Base-by-base conservation (phyloP, 768 basidiomycete genomes). In the Leccinellum albellum region DNA sequence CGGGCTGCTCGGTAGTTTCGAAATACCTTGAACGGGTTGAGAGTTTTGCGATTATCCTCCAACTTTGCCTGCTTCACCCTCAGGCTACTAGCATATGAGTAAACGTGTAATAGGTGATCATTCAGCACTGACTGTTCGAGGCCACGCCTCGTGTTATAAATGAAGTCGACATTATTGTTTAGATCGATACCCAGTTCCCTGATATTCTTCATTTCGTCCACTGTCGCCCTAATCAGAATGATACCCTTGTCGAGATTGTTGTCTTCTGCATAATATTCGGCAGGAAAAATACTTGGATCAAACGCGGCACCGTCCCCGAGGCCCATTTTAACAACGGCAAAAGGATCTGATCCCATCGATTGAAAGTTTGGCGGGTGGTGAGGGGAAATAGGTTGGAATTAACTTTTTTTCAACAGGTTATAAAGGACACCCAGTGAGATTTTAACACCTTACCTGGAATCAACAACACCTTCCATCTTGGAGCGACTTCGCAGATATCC, bases 121-220 rank as follows among this genome's bases (percentile, higher is more conserved):
- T 26, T 17, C 1, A 29, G 7, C 1, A 59, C 62, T 24, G 8
- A 60, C 61, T 0, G 37, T 17, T 60, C 53, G 4, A 52, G 1
- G 0, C 15, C 8, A 12, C 44, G 0, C 33, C 53, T 60, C 3
- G 58, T 57, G 2, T 46, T 28, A 3, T 8, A 49, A 31, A 57
- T 7, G 15, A 59, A 64, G 3, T 31, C 28, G 0, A 2, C 12
- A 24, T 55, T 40, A 2, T 28, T 6, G 31, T 33, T 45, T 4
- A 57, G 47, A 46, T 63, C 61, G 44, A 47, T n/a, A 5, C 55
- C 53, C 13, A 57, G 3, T 2, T 44, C 1, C 1, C 0, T 15
- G 4, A 63, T 59, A n/a, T 13, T n/a, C 0, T 3, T 8, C 37
- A 62, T 59, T 17, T 63, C 61, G 0, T 56, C 33, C 13, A 59